These are phyloP conservation scores for Pythium insidiosum DNA, from an alignment of 352 stramenopile genomes.

Conservation along the genomic window DNA sequence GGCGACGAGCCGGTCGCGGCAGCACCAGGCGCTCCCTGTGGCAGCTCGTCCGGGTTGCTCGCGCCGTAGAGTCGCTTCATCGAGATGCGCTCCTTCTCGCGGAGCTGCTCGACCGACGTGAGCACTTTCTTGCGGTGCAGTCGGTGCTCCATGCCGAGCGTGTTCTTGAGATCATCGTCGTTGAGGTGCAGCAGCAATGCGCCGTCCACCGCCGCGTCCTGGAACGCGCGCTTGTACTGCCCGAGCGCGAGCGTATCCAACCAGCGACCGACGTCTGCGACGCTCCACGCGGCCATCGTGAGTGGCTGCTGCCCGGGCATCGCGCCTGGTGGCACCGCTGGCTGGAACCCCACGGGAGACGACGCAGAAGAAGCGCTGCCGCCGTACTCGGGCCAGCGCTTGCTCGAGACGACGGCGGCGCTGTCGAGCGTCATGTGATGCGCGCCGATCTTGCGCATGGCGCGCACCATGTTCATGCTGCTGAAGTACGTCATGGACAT, in stretches of 20 bases:
- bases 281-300: conserved; percentile 73
- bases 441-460: conserved; percentile 92
- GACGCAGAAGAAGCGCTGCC: background rate
- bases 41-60: conserved; percentile 7
- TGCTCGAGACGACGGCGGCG: conserved; percentile 46
- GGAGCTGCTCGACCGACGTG: conserved; percentile 73
- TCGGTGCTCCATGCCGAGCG: conserved; percentile 90
- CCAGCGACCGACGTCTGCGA: conserved; percentile 86
- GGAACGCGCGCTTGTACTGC: conserved; percentile 88
- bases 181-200: conserved; percentile 86
- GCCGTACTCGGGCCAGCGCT: conserved; percentile 48
- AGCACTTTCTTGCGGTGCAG: conserved; percentile 96
- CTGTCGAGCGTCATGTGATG: conserved; percentile 89
- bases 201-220: conserved; percentile 84
- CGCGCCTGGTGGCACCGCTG: conserved; percentile 32
- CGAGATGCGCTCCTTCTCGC: conserved; percentile 36
- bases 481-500: conserved; percentile 98
- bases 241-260: conserved; percentile 83
- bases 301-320: conserved; percentile 62
- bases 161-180: conserved; percentile 91
- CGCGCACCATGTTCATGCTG: conserved; percentile 95
- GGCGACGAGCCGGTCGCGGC: conserved; percentile 3
- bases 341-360: conserved; percentile 22
- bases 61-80: conserved; percentile 35
- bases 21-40: background rate